A percentile compares a stretch with the other conserved stretches of the same genome.
Evolutionary conservation across 768 basidiomycete genomes (phyloP).

Genomic region (Stropharia rugosoannulata): DNA sequence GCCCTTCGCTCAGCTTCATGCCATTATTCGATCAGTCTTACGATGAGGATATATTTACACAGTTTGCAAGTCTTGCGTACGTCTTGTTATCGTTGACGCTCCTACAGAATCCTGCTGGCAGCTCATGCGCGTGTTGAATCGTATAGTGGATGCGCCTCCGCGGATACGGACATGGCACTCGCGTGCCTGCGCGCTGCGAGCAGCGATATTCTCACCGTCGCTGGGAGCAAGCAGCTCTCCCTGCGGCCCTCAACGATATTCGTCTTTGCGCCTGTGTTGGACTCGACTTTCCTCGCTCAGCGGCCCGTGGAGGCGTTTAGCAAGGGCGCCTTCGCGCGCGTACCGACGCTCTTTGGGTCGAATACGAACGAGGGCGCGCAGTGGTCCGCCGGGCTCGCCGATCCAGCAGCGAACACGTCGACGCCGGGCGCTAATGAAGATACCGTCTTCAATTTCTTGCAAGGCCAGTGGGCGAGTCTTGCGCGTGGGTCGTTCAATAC

Average conservation of each 20-base stretch:
- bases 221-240: slow-evolving; percentile 28
- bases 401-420: slow-evolving; percentile 38
- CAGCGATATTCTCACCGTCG: slow-evolving; percentile 26
- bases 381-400: slow-evolving; percentile 35
- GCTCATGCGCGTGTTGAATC: neutral
- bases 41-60: slow-evolving; percentile 31
- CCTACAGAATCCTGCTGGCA: neutral
- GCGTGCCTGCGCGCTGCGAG: slow-evolving; percentile 32
- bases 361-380: slow-evolving; percentile 42
- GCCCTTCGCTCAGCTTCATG: slow-evolving; percentile 37
- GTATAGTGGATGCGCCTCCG: slow-evolving; percentile 24
- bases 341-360: slow-evolving; percentile 42
- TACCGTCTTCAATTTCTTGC: slow-evolving; percentile 41
- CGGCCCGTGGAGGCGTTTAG: slow-evolving; percentile 39
- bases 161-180: slow-evolving; percentile 19
- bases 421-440: slow-evolving; percentile 33
- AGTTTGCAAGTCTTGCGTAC: slow-evolving; percentile 36
- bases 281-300: slow-evolving; percentile 31
- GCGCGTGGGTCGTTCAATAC: slow-evolving; percentile 26
- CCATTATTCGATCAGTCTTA: slow-evolving; percentile 33
- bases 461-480: slow-evolving; percentile 36
- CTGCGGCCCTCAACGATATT: slow-evolving; percentile 32
- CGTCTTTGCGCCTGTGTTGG: slow-evolving; percentile 38
- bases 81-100: slow-evolving; percentile 5
- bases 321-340: slow-evolving; percentile 33